Percentiles rank a stretch among this genome's conserved stretches.
phyloP scores from a whole-genome alignment of 2,329 filamentous ascomycete genomes.

The Madurella fahalii region DNA sequence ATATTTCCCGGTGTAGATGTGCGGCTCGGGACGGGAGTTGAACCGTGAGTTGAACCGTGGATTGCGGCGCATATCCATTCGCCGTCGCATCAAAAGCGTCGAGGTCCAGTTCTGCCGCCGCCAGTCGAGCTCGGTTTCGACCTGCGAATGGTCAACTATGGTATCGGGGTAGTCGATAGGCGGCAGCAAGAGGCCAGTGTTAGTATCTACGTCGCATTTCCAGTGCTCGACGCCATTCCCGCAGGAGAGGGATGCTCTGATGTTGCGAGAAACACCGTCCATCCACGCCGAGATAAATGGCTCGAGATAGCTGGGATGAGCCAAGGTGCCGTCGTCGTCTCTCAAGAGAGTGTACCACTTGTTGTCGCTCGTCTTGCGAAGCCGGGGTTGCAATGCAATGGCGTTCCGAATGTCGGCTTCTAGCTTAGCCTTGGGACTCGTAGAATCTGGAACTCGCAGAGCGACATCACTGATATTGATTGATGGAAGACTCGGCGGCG shows the following conservation, averaged over 20 bases:
- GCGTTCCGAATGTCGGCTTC: conserved; percentile 15
- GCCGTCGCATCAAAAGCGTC: conserved; percentile 13
- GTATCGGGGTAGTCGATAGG: conserved; percentile 34
- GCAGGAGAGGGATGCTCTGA: not conserved
- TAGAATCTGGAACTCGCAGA: not conserved
- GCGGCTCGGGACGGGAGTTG: too few species aligned
- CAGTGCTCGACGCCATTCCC: conserved; percentile 13
- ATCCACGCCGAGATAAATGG: conserved; percentile 17
- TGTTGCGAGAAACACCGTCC: not conserved
- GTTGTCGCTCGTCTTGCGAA: not conserved
- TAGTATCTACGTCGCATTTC: conserved; percentile 36
- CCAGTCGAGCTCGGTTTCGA: conserved; percentile 11
- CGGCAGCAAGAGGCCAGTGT: conserved; percentile 32
- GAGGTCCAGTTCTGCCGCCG: conserved; percentile 24
- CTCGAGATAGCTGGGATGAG: not conserved
- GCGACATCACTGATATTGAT: conserved; percentile 7
- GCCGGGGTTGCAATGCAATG: conserved; percentile 13
- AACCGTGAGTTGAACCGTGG: not conserved
- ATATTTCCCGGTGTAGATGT: not conserved
- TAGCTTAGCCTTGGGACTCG: not conserved
- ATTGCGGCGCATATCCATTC: not conserved
- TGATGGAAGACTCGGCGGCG: conserved; percentile 5
- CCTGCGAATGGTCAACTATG: conserved; percentile 16
- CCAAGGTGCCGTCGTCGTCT: conserved; percentile 13
- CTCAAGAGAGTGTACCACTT: conserved; percentile 7